phyloP scores from a whole-genome alignment of 305 asterid species.

The Plantago coronopus region DNA sequence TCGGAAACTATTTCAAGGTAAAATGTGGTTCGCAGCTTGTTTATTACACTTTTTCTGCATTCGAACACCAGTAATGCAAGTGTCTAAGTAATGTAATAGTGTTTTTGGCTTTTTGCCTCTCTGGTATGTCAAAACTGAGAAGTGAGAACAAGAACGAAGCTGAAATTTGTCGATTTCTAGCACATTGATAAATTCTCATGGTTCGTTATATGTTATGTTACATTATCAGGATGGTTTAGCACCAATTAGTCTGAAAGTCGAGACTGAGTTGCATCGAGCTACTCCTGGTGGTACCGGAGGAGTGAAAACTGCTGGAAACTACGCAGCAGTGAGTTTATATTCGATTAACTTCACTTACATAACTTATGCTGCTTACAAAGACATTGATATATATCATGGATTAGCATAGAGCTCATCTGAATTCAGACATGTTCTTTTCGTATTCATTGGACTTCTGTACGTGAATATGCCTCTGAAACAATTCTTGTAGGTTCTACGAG shows the following conservation, averaged over 20 bases:
- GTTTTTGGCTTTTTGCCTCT: too few relatives aligned
- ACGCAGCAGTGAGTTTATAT: constrained; percentile 68
- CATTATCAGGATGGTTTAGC: constrained; percentile 85
- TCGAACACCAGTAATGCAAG: too few relatives aligned
- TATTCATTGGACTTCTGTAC: neutral
- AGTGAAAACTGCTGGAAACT: constrained; percentile 92
- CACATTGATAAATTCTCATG: neutral
- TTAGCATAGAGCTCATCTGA: constrained; percentile 10
- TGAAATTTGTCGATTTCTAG: neutral
- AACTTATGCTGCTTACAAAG: too few relatives aligned
- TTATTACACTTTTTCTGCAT: too few relatives aligned
- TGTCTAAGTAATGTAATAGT: too few relatives aligned
- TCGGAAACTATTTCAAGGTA: constrained; percentile 96
- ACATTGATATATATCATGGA: neutral
- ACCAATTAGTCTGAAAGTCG: constrained; percentile 80
- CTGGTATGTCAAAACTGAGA: too few relatives aligned
- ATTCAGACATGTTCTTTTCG: neutral
- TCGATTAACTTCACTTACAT: too few relatives aligned
- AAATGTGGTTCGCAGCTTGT: neutral
- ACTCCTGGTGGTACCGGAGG: constrained; percentile 99
- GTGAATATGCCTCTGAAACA: neutral
- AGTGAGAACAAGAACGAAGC: too few relatives aligned
- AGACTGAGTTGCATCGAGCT: constrained; percentile 92
- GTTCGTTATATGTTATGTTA: neutral
- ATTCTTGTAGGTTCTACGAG: constrained; percentile 65